phyloP scores from a whole-genome alignment of 1,284 basidiomycete genomes.

The Apiotrichum sp. region DNA sequence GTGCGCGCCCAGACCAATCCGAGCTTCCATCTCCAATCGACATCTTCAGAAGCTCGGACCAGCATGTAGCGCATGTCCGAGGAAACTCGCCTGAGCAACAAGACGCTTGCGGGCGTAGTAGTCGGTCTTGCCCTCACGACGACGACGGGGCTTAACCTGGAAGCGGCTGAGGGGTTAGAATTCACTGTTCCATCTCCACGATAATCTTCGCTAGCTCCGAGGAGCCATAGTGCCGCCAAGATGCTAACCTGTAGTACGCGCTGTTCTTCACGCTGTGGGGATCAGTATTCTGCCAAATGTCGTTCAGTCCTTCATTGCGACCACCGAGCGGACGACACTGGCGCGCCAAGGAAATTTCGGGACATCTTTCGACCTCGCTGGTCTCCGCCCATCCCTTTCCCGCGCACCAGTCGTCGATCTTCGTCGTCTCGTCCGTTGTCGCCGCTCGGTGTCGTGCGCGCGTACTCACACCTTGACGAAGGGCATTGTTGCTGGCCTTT shows the following conservation, averaged over 20 bases:
- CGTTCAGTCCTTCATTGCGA: not conserved
- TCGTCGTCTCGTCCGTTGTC: not conserved
- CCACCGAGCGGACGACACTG: not conserved
- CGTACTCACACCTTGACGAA: not conserved
- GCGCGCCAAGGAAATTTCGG: too few relatives aligned
- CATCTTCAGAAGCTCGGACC: too few relatives aligned
- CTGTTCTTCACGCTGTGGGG: not conserved
- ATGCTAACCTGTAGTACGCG: not conserved
- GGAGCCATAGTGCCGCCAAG: too few relatives aligned
- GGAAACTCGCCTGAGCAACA: slow-evolving; percentile 50
- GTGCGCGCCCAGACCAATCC: too few relatives aligned
- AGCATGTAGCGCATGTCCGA: too few relatives aligned
- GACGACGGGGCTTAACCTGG: slow-evolving; percentile 93
- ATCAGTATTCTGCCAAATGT: not conserved
- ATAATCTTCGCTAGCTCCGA: not conserved
- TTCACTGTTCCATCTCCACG: not conserved
- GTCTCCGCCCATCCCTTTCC: not conserved
- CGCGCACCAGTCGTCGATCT: not conserved
- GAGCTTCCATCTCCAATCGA: too few relatives aligned
- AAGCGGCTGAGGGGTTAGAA: slow-evolving; percentile 84
- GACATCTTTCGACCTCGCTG: too few relatives aligned
- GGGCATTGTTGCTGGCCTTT: not conserved
- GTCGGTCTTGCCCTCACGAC: slow-evolving; percentile 97
- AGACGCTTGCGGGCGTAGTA: slow-evolving; percentile 93
- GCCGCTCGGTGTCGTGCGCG: not conserved